Percentiles rank a stretch among this genome's conserved stretches.
phyloP scores from a whole-genome alignment of 2,329 filamentous ascomycete species.

The Phialophora macrospora region DNA sequence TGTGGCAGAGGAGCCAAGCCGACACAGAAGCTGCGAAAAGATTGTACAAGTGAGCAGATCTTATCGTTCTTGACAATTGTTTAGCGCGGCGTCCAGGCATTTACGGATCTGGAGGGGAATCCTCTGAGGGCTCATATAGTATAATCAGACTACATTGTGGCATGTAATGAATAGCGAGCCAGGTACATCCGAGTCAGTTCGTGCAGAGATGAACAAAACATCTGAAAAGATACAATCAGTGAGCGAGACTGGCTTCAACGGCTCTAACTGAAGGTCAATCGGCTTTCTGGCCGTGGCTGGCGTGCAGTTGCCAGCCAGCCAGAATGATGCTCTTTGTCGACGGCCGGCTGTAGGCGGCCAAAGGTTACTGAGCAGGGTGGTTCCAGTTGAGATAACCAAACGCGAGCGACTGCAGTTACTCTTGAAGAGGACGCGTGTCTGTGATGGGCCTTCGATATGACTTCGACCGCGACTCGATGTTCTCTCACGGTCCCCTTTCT shows the following conservation, averaged over 20 bases:
- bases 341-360: too few species aligned
- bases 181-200: neutral
- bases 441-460: neutral
- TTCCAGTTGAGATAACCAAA: neutral
- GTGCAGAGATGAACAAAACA: neutral
- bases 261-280: too few species aligned
- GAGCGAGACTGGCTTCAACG: neutral
- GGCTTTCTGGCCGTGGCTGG: too few species aligned
- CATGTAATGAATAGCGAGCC: neutral
- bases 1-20: neutral
- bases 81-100: conserved; percentile 3
- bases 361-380: too few species aligned
- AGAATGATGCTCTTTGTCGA: too few species aligned
- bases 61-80: neutral
- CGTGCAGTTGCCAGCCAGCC: too few species aligned
- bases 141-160: neutral
- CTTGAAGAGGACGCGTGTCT: neutral
- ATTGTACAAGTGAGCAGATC: neutral
- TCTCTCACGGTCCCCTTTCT: neutral
- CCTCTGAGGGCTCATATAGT: neutral
- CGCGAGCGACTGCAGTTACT: neutral
- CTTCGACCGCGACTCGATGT: neutral
- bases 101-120: neutral
- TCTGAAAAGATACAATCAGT: neutral
- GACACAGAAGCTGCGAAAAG: neutral